Base-by-base conservation (phyloP, 2,329 filamentous ascomycete genomes). In the Phyllachora maydis region DNA sequence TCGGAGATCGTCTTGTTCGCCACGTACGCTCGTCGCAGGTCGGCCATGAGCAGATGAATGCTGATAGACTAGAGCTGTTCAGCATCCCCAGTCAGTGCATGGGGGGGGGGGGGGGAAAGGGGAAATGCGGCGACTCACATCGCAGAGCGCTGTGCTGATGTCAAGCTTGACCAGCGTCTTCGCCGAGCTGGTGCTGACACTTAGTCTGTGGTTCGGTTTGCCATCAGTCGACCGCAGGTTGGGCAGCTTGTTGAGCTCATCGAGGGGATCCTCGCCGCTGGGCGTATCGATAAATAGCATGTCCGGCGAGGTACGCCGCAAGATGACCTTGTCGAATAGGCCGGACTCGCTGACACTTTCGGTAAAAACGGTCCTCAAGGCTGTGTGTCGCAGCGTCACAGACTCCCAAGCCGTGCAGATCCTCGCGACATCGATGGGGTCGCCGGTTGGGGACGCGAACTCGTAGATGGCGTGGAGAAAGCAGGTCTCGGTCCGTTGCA, bases 281-380 rank as follows among this genome's bases (percentile, higher is more conserved):
- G 41, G 42, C 2, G 51, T 50, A 24, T 64, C 59, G 21, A 65
- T 49, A 25, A 63, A 64, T 4, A 64, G 41, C 51, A 64, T 62
- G 17, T 45, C 50, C 1, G 59, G 56, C 0, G 56, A 60, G 10
- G 48, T 45, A 22, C 46, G 49, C 6, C 47, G 47, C 3, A 65
- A 36, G 5, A 65, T 40, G 8, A 63, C 45, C 32, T 54, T 55
- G 27, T 63, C 56, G 27, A 54, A 63, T 0, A 63, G 38, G 0
- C 55, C 54, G 5, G 53, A 46, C 18, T 52, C 46, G 8, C 54
- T 52, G 8, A 59, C 43, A 16, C 56, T 58, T 21, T 59, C 56
- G 20, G 52, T 53, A 27, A 65, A 65, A 11, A 63, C 43, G 3
- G 58, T 63, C 19, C 59, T 39, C 19, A 65, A 33, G 2, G 54